These are phyloP conservation scores for Aspergillus sp. DNA, from an alignment of 2,329 filamentous ascomycete species.

Conservation along the genomic window DNA sequence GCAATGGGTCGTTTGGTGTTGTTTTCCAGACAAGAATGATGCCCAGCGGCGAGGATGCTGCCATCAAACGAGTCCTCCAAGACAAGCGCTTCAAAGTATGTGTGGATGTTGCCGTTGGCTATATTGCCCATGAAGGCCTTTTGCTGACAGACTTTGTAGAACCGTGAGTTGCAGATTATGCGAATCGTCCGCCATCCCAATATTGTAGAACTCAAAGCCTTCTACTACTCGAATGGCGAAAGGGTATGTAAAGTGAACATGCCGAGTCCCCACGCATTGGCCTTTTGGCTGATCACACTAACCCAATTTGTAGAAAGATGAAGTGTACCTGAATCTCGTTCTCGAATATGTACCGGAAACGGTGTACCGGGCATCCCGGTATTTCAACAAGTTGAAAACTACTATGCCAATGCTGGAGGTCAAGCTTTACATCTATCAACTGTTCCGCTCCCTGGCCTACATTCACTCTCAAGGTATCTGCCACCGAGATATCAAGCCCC, in stretches of 20 bases:
- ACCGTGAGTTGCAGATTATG: slow-evolving; percentile 99
- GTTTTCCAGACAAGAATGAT: slow-evolving; percentile 99
- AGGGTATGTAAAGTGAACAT: slow-evolving; percentile 58
- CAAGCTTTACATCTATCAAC: slow-evolving; percentile 99
- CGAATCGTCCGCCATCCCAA: slow-evolving; percentile 98
- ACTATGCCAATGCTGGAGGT: slow-evolving; percentile 99
- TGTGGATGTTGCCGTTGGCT: background rate
- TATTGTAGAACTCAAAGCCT: slow-evolving; percentile 97
- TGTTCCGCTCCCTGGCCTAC: slow-evolving; percentile 96
- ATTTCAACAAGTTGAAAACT: slow-evolving; percentile 99
- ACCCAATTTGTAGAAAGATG: slow-evolving; percentile 68
- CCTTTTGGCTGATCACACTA: background rate
- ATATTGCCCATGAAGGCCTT: background rate
- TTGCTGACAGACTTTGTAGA: slow-evolving; percentile 54
- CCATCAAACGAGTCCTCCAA: slow-evolving; percentile 97
- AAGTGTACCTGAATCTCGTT: slow-evolving; percentile 97
- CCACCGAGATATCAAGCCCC: slow-evolving; percentile 97
- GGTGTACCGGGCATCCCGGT: slow-evolving; percentile 93
- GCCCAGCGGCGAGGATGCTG: slow-evolving; percentile 95
- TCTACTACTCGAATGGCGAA: slow-evolving; percentile 99
- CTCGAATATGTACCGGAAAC: slow-evolving; percentile 98
- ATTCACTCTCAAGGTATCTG: slow-evolving; percentile 99
- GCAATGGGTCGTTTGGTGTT: slow-evolving; percentile 97
- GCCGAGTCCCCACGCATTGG: no score
- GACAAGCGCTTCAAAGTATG: slow-evolving; percentile 98